Conservation (phyloP, 1,284 basidiomycete genomes). For the Sporisorium exsertum region DNA sequence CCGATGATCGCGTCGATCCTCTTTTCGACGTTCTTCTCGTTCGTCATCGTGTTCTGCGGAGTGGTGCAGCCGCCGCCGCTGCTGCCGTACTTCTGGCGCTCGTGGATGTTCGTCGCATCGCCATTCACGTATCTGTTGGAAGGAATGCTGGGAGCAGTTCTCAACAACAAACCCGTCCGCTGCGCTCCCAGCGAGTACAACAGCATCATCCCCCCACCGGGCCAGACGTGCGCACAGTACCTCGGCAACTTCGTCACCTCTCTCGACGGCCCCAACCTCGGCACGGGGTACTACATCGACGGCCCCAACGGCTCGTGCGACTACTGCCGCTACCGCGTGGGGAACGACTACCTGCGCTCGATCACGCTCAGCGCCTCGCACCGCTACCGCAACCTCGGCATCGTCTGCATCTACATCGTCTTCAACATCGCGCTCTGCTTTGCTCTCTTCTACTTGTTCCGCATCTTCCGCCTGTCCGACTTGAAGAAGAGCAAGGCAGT, state of each 20-base stretch:
- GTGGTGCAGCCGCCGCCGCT: constrained; percentile 61
- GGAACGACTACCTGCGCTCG: constrained; percentile 72
- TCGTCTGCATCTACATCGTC: constrained; percentile 76
- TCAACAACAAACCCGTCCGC: constrained; percentile 69
- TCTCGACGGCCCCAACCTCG: constrained; percentile 31
- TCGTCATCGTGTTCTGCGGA: constrained; percentile 77
- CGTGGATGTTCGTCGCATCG: constrained; percentile 74
- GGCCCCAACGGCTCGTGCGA: constrained; percentile 68
- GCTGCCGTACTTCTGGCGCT: constrained; percentile 56
- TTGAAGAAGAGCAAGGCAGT: constrained; percentile 14
- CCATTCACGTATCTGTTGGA: constrained; percentile 76
- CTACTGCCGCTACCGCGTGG: constrained; percentile 73
- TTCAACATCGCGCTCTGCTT: constrained; percentile 73
- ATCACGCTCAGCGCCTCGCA: constrained; percentile 35
- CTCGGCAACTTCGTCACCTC: constrained; percentile 67
- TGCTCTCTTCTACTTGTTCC: constrained; percentile 59
- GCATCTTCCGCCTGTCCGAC: constrained; percentile 44
- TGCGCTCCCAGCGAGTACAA: constrained; percentile 71
- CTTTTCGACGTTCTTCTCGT: constrained; percentile 76
- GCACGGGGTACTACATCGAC: constrained; percentile 51
- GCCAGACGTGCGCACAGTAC: constrained; percentile 71
- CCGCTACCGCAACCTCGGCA: constrained; percentile 61
- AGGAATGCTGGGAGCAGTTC: constrained; percentile 69
- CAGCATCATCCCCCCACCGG: constrained; percentile 68
- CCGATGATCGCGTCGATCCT: constrained; percentile 77